Evolutionary conservation across 495 filamentous ascomycete species (phyloP), one percentile per base, ranked within the genome.

Genomic region (Xylaria scruposa): DNA sequence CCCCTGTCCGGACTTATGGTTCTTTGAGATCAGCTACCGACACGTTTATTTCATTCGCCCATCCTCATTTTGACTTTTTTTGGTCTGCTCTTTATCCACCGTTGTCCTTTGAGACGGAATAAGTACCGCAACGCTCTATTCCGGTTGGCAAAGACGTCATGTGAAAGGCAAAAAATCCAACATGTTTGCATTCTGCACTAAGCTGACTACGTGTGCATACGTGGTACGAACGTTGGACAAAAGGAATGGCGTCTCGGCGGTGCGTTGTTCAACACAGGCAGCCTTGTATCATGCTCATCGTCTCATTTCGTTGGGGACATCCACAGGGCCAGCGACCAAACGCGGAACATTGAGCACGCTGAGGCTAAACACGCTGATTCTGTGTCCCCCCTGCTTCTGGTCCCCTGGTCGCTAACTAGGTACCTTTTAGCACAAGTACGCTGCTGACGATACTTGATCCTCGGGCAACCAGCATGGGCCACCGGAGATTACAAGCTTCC

Each of bases 201-300:
- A 56, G 26, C 53, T 56, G 53, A 56, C 29, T 21, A 38, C 33
- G 47, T 42, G 49, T 56, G 5, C 38, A 26, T 47, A 54, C 38
- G 47, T 66, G 36, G 62, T 36, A 67, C 24, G 51, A 63, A 72
- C 46, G 56, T 24, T 17, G 26, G 26, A 46, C 70, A 74, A 71
- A 71, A 56, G 51, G 67, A 71, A 60, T 61, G 56, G 65, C 69
- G 62, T 47, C 75, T 78, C 68, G 33, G 76, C 75, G 51, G 33
- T 68, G 67, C 7, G 49, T 68, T 67, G 63, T 67, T 67, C 46
- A 44, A 24, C 44, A 26, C n/a, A n/a, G 31, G 40, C 2, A 63
- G 36, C 60, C 21, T 63, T 29, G 4, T 46, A 29, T 10, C 21
- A 6, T 38, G 3, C 6, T 29, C 38, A 9, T 47, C 21, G 47